phyloP scores from a whole-genome alignment of 2,329 filamentous ascomycete genomes.

The Cladophialophora immunda region DNA sequence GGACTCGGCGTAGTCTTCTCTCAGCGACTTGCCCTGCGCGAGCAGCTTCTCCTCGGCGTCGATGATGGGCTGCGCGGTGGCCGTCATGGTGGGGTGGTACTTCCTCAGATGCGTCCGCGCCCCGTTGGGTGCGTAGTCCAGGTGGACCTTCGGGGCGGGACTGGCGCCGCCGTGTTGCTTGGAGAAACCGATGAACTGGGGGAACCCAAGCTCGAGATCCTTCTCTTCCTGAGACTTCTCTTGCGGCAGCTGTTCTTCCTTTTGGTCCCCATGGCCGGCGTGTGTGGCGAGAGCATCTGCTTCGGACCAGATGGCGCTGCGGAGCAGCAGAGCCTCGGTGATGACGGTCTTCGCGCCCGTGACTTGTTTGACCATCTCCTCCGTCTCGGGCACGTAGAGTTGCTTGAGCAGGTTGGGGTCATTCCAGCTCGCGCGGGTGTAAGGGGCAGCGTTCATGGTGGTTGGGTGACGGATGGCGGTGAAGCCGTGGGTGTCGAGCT shows the following conservation, averaged over 20 bases:
- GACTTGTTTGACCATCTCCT: constrained; percentile 42
- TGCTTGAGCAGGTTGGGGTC: constrained; percentile 39
- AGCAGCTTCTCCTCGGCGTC: constrained; percentile 48
- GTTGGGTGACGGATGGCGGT: constrained; percentile 36
- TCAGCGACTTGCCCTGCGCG: constrained; percentile 33
- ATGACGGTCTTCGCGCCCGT: constrained; percentile 43
- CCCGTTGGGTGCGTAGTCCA: constrained; percentile 44
- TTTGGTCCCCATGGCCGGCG: constrained; percentile 32
- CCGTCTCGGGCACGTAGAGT: constrained; percentile 42
- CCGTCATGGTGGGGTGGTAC: constrained; percentile 40
- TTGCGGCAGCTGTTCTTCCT: constrained; percentile 6
- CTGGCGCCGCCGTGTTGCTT: constrained; percentile 35
- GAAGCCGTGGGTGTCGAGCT: constrained; percentile 34
- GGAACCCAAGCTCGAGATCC: constrained; percentile 36
- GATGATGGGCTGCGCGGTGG: constrained; percentile 39
- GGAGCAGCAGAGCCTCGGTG: constrained; percentile 41
- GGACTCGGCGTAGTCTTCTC: constrained; percentile 29
- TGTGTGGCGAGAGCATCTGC: constrained; percentile 40
- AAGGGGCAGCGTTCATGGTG: constrained; percentile 40
- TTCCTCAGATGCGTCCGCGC: constrained; percentile 43
- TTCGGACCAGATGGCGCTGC: constrained; percentile 41
- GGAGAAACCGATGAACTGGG: constrained; percentile 42
- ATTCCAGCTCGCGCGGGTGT: constrained; percentile 38
- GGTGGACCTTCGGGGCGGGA: constrained; percentile 44
- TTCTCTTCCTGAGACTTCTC: constrained; percentile 32